A percentile compares a stretch with the other conserved stretches of the same genome.
Evolutionary conservation across 148 eudicot species (phyloP).

Genomic region (Silene latifolia): DNA sequence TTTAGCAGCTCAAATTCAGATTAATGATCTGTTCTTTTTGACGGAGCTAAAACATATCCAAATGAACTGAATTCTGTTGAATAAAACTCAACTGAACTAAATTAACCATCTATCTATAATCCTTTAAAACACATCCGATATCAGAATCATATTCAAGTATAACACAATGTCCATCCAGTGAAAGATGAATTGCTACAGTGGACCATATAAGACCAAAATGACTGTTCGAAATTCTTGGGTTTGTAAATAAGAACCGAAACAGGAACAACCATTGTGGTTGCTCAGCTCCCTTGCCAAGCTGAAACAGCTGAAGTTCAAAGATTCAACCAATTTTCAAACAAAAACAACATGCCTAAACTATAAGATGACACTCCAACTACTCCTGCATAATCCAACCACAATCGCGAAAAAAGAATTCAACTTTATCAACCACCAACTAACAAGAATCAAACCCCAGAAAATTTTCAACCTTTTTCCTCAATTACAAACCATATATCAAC

Average conservation of each 20-base stretch:
- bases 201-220: not conserved
- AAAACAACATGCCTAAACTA: not conserved
- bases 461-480: not conserved
- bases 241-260: not conserved
- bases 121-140: not conserved
- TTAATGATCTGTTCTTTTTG: not conserved
- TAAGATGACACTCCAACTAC: too few relatives aligned
- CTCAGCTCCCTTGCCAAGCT: not conserved
- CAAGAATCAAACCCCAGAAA: not conserved
- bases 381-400: conserved; percentile 1
- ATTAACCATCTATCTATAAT: not conserved
- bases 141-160: not conserved
- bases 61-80: not conserved
- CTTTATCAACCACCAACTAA: not conserved
- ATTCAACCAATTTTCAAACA: too few relatives aligned
- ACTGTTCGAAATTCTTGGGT: not conserved
- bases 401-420: conserved; percentile 4
- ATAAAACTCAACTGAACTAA: not conserved
- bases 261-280: not conserved
- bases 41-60: not conserved
- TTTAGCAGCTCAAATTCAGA: not conserved
- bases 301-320: not conserved
- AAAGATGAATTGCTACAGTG: not conserved
- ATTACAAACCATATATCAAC: conserved; percentile 3
- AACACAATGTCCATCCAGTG: not conserved